Base-by-base conservation (phyloP, 1,284 basidiomycete genomes). In the Pseudozyma pruni region DNA sequence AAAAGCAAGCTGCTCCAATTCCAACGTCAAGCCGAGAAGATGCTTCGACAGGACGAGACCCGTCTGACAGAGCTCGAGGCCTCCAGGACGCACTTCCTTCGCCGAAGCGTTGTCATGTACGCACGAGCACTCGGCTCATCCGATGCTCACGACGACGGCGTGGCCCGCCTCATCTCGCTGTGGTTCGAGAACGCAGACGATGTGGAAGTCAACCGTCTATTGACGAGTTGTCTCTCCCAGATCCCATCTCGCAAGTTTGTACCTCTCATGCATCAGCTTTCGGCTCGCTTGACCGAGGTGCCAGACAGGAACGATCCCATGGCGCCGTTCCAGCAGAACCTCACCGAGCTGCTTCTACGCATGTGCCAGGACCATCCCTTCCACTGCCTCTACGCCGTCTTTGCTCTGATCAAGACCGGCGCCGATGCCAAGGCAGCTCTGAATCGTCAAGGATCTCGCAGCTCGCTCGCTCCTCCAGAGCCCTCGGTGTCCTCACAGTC, bases 361-460 rank as follows among this genome's bases (percentile, higher is more conserved):
- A 90, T 98, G 86, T 91, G 90, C 74, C 83, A 84, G 46, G 92
- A 98, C 51, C 96, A 98, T 81, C 94, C 95, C 0, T 98, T 93
- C 84, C 96, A 98, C 79, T 90, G 89, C 69, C 84, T 97, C 7
- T 96, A 94, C 82, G 92, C 95, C 72, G 88, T 98, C 13, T 92
- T 90, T 79, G 91, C 91, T 0, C 51, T 81, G 40, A 48, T 72
- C 59, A 72, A 72, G 54, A 64, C 68, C 8, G 70, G 71, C 3
- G 55, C 52, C 6, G 75, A 75, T 46, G 40, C 50, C 27, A 59
- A 63, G 23, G 50, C 50, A 4, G 38, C 64, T 17, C 40, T 47
- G 25, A 45, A 49, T 38, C 46, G 56, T 2, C 39, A 51, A 1
- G 25, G 44, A 35, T 39, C 51, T 8, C 43, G 54, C 37, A 62